Conservation (phyloP, 2,329 filamentous ascomycete genomes). For the Diatrype stigma region DNA sequence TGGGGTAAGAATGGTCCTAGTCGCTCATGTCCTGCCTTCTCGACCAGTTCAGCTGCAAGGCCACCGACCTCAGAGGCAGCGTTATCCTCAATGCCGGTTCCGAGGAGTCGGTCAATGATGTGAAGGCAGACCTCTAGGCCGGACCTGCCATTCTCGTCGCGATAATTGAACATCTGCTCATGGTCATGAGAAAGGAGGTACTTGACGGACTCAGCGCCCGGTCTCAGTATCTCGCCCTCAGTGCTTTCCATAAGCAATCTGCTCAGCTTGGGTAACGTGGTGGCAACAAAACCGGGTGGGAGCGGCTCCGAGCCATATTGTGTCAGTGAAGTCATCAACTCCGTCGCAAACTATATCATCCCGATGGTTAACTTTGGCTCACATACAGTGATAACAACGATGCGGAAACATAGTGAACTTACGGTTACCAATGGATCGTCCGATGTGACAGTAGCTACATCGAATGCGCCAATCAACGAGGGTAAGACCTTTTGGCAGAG, state of each 20-base stretch:
- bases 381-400: neutral
- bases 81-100: constrained; percentile 81
- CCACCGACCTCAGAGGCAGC: constrained; percentile 94
- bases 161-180: constrained; percentile 83
- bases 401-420: constrained; percentile 22
- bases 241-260: constrained; percentile 74
- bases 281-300: constrained; percentile 78
- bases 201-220: constrained; percentile 80
- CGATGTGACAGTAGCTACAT: constrained; percentile 79
- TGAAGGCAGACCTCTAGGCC: constrained; percentile 85
- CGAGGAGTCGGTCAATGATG: constrained; percentile 87
- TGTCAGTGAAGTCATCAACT: constrained; percentile 75
- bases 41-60: constrained; percentile 88
- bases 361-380: constrained; percentile 17
- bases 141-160: constrained; percentile 72
- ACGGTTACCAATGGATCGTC: constrained; percentile 79
- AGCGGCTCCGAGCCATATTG: constrained; percentile 82
- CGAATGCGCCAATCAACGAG: constrained; percentile 82
- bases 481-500: constrained; percentile 85
- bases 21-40: constrained; percentile 87
- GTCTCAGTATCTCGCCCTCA: constrained; percentile 86
- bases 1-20: constrained; percentile 87
- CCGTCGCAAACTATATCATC: constrained; percentile 63
- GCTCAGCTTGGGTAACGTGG: constrained; percentile 82
- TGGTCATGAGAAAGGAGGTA: constrained; percentile 88